These are phyloP conservation scores for Kodamaea hsintzibuensis DNA, from an alignment of 805 yeast genomes.

Conservation along the genomic window DNA sequence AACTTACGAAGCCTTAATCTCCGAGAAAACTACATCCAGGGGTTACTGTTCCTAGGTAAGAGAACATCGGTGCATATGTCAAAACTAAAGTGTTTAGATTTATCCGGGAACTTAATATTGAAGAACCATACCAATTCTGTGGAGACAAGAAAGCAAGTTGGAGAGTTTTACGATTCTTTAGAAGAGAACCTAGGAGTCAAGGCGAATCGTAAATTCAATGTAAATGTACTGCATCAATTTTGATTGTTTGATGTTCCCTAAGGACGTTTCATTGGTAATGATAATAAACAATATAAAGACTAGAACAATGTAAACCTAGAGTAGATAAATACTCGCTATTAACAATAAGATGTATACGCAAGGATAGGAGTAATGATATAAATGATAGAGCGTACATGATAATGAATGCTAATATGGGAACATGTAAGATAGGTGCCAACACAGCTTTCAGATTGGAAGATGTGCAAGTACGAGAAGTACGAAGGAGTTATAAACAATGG, in stretches of 20 bases:
- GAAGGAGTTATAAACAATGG: too few species aligned
- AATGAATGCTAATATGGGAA: too few species aligned
- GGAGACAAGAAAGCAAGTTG: constrained; percentile 14
- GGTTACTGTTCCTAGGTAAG: constrained; percentile 10
- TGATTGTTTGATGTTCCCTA: not conserved
- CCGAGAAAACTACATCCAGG: constrained; percentile 19
- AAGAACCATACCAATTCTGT: constrained; percentile 1
- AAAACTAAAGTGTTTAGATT: constrained; percentile 15
- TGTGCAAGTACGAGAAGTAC: too few species aligned
- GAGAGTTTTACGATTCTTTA: constrained; percentile 24
- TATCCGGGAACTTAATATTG: constrained; percentile 12
- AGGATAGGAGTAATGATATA: too few species aligned
- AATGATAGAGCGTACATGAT: too few species aligned
- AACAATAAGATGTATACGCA: too few species aligned
- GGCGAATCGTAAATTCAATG: constrained; percentile 24
- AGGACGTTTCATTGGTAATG: not conserved
- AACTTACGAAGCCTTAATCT: constrained; percentile 14
- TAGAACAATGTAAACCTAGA: too few species aligned
- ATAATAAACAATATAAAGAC: not conserved
- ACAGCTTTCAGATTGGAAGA: too few species aligned
- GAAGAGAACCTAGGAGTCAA: constrained; percentile 22
- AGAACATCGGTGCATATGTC: constrained; percentile 9
- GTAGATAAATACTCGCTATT: too few species aligned
- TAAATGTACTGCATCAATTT: constrained; percentile 28
- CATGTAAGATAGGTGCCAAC: too few species aligned